Conservation (phyloP, 2,329 filamentous ascomycete species). For the Claviceps paspali region DNA sequence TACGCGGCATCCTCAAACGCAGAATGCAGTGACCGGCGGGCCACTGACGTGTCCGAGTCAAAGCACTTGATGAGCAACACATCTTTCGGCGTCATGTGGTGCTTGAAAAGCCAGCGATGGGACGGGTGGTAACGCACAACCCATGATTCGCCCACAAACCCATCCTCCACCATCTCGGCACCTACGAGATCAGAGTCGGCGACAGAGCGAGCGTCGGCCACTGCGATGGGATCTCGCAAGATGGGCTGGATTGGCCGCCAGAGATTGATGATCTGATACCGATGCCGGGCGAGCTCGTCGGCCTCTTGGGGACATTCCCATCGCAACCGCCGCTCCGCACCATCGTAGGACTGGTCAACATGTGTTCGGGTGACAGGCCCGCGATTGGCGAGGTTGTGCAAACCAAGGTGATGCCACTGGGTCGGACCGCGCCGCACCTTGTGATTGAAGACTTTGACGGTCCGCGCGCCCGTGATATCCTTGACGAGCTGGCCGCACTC, state of each 20-base stretch:
- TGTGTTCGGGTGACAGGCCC: slow-evolving; percentile 24
- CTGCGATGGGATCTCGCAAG: slow-evolving; percentile 32
- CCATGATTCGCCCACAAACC: slow-evolving; percentile 33
- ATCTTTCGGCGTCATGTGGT: slow-evolving; percentile 34
- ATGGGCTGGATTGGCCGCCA: slow-evolving; percentile 23
- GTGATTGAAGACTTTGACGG: slow-evolving; percentile 58
- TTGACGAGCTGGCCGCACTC: slow-evolving; percentile 55
- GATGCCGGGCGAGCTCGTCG: slow-evolving; percentile 18
- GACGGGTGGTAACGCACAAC: slow-evolving; percentile 23
- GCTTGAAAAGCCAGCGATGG: slow-evolving; percentile 39
- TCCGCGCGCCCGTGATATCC: slow-evolving; percentile 38
- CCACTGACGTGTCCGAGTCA: slow-evolving; percentile 42
- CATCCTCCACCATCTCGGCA: slow-evolving; percentile 33
- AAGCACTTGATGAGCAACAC: slow-evolving; percentile 46
- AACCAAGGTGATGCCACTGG: slow-evolving; percentile 50
- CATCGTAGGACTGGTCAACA: slow-evolving; percentile 38
- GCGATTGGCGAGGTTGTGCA: slow-evolving; percentile 43
- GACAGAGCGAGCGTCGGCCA: slow-evolving; percentile 35
- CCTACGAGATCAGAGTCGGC: slow-evolving; percentile 34
- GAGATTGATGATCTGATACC: slow-evolving; percentile 40
- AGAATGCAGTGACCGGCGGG: slow-evolving; percentile 35
- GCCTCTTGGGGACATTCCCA: slow-evolving; percentile 31
- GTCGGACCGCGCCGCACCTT: slow-evolving; percentile 42
- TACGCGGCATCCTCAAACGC: slow-evolving; percentile 37
- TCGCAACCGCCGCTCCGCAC: slow-evolving; percentile 16